phyloP scores from a whole-genome alignment of 2,329 filamentous ascomycete species.

The Fusarium staphyleae region DNA sequence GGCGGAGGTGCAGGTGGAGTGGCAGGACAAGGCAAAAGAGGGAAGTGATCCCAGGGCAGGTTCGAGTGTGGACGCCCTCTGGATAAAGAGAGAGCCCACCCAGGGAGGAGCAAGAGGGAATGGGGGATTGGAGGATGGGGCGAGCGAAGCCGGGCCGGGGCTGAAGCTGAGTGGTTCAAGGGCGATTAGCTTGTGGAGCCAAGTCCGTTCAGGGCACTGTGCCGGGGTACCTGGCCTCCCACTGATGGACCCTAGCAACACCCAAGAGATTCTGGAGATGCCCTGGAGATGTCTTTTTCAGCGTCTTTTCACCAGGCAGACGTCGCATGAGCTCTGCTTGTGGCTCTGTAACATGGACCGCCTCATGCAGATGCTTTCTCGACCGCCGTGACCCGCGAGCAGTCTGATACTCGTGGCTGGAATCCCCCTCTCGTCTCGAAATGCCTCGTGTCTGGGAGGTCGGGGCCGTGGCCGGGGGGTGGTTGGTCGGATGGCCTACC shows the following conservation, averaged over 20 bases:
- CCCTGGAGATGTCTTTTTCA: slow-evolving; percentile 15
- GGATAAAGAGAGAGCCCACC: slow-evolving; percentile 30
- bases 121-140: slow-evolving; percentile 22
- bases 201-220: slow-evolving; percentile 37
- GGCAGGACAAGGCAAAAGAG: slow-evolving; percentile 31
- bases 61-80: slow-evolving; percentile 32
- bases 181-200: slow-evolving; percentile 3
- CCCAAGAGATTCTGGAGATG: slow-evolving; percentile 26
- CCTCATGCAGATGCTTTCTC: not conserved
- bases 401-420: slow-evolving; percentile 5
- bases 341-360: not conserved
- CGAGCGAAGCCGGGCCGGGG: slow-evolving; percentile 27
- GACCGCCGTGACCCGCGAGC: not conserved
- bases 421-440: slow-evolving; percentile 10
- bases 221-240: slow-evolving; percentile 34
- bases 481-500: slow-evolving; percentile 25
- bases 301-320: not conserved
- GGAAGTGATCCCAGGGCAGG: slow-evolving; percentile 26
- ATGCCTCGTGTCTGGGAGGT: slow-evolving; percentile 21
- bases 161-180: slow-evolving; percentile 15
- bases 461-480: slow-evolving; percentile 14
- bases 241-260: not conserved
- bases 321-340: slow-evolving; percentile 16
- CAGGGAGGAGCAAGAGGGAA: slow-evolving; percentile 28
- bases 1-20: slow-evolving; percentile 33